Evolutionary conservation across 208 protist genomes (phyloP), one percentile per base, ranked within the genome.

Genomic region (Crithidia acanthocephali): DNA sequence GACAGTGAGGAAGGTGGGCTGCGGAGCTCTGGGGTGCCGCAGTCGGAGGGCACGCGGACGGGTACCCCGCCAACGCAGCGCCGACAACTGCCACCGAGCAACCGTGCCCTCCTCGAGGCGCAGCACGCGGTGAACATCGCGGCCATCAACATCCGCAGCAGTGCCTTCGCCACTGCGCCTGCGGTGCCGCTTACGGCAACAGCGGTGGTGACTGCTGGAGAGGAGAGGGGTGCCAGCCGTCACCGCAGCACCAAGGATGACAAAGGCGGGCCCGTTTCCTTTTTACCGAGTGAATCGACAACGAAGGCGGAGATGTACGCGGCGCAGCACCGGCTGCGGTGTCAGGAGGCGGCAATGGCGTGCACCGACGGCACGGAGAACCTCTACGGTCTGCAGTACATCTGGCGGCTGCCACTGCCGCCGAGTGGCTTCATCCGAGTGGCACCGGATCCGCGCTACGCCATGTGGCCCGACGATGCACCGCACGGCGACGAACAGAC

Each of bases 331-430:
- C 45, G 27, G 15, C 57, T 55, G 47, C 80, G 80, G 20, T 56
- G 76, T 23, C 48, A 68, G 37, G 80, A 80, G 28, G 67, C 73
- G 22, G 82, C 78, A n/a, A 8, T 56, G 30, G 73, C 69, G n/a
- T 78, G 74, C 62, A 55, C 68, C 16, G 72, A 84, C 42, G 80
- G 80, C 37, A 72, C 59, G 25, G 78, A 85, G 58, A 81, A 88
- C 50, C 62, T 96, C 1, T 94, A 94, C 73, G 91, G 91, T 0
- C 74, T 96, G 13, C 84, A 80, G 35, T 90, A 93, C 62, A 72
- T 84, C 23, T 96, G 91, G 88, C 68, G 81, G 23, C 48, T 72
- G 13, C 71, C 76, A n/a, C 76, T 95, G 18, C 91, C 91, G 15
- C 91, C 91, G 2, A 61, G 68, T 15, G 91, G 91, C 1, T 94